Evolutionary conservation across 2,329 filamentous ascomycete genomes (phyloP).

Genomic region (Neurospora crassa): DNA sequence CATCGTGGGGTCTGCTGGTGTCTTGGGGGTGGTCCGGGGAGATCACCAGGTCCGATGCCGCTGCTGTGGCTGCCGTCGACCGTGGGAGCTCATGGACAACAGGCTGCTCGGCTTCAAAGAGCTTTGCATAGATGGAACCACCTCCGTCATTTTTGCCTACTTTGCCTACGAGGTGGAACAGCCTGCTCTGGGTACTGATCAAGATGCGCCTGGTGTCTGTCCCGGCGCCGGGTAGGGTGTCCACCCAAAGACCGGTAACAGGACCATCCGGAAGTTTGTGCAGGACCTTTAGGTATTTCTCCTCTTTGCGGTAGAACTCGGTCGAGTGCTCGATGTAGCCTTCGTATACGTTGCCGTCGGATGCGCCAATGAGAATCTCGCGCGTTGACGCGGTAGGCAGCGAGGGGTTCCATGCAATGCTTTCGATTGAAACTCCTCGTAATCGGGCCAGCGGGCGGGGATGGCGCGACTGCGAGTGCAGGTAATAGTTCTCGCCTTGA

Average conservation of each 20-base stretch:
- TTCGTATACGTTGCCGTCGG: constrained; percentile 94
- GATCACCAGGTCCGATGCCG: constrained; percentile 59
- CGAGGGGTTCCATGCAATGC: constrained; percentile 89
- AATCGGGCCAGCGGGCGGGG: constrained; percentile 73
- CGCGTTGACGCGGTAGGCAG: constrained; percentile 87
- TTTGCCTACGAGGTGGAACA: constrained; percentile 76
- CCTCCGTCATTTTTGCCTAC: constrained; percentile 71
- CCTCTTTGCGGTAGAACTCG: constrained; percentile 91
- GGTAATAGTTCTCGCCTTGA: constrained; percentile 92
- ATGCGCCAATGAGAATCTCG: constrained; percentile 83
- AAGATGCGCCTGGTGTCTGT: constrained; percentile 68
- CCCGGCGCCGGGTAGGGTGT: constrained; percentile 50
- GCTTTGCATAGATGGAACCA: constrained; percentile 72
- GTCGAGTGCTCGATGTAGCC: constrained; percentile 88
- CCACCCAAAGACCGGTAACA: constrained; percentile 78
- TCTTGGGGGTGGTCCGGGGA: constrained; percentile 51
- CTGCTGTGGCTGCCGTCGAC: constrained; percentile 43
- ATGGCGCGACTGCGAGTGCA: constrained; percentile 87
- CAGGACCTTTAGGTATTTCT: constrained; percentile 79
- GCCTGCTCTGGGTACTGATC: constrained; percentile 65
- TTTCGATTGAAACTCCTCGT: constrained; percentile 80
- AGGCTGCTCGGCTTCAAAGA: constrained; percentile 83
- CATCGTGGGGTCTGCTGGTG: constrained; percentile 37
- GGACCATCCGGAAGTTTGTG: constrained; percentile 76
- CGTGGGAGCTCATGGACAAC: constrained; percentile 62